Percentiles rank a stretch among this genome's conserved stretches.
These are phyloP conservation scores for Dioscorea dumetorum DNA, from an alignment of 106 monocot species.

Conservation along the genomic window DNA sequence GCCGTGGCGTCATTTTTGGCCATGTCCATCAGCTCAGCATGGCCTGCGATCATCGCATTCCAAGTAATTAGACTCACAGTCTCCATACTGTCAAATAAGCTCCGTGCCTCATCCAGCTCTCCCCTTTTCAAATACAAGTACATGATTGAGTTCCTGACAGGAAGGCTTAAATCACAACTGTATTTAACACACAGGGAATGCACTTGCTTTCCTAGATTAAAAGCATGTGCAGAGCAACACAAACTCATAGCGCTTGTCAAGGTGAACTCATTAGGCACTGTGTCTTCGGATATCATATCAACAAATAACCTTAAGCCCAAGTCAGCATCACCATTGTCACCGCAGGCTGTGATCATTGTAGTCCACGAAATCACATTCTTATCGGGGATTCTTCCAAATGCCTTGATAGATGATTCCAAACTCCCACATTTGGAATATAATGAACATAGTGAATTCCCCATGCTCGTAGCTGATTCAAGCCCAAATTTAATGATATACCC, in stretches of 20 bases:
- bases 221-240: conserved; percentile 39
- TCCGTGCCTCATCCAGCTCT: conserved; percentile 47
- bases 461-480: conserved; percentile 39
- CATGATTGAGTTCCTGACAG: conserved; percentile 80
- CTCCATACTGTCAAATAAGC: conserved; percentile 46
- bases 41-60: conserved; percentile 92
- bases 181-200: conserved; percentile 71
- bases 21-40: conserved; percentile 61
- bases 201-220: conserved; percentile 63
- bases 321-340: conserved; percentile 48
- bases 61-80: conserved; percentile 65
- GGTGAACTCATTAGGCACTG: conserved; percentile 74
- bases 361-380: conserved; percentile 97
- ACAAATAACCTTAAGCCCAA: conserved; percentile 59
- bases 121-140: conserved; percentile 79
- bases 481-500: conserved; percentile 65
- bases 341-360: conserved; percentile 64
- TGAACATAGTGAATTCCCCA: conserved; percentile 65
- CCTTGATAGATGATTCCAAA: conserved; percentile 47
- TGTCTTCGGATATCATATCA: conserved; percentile 50
- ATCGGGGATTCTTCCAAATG: conserved; percentile 39
- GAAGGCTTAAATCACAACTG: conserved; percentile 50
- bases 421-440: conserved; percentile 76
- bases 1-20: conserved; percentile 36
- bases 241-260: conserved; percentile 74